Evolutionary conservation across 306 rosid species (phyloP), one percentile per base, ranked within the genome.

Genomic region (Castanopsis chinensis): DNA sequence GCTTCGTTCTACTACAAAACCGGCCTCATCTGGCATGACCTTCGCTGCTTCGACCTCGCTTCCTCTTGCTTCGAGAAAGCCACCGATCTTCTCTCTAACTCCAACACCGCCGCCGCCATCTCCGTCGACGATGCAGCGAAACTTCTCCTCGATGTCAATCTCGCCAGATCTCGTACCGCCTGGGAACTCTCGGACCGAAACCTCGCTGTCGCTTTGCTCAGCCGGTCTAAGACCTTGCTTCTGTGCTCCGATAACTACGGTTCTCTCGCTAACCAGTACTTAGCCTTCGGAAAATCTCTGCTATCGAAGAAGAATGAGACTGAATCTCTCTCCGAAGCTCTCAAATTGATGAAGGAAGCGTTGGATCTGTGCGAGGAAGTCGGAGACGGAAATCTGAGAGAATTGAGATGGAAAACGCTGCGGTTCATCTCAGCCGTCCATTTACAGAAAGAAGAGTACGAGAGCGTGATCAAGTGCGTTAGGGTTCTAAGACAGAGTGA

Each of bases 281-380:
- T 89, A 82, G 64, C 56, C 71, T 89, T 92, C 21, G 98, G 99
- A 3, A 92, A 90, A 79, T 57, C 83, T 37, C 69, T 85, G 30
- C 56, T 95, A 35, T 83, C 94, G 56, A 89, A 65, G 75, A 77
- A 82, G 75, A 77, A 82, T 33, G 91, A 87, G 78, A 79, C 63
- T 2, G 27, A 41, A 41, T 41, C 45, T 8, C 45, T 41, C 45
- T 41, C 27, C 8, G 97, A 92, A 63, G 92, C 96, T 71, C 77
- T 95, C 73, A 95, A 86, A 85, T 87, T 95, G 69, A 84, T 95
- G 97, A 91, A 89, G 82, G 98, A 95, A 81, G 96, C 97, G 53
- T 71, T 95, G 85, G 98, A 95, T 61, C 79, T 77, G 12, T 93
- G 87, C 35, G 99, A 95, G 84, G 89, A 83, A 74, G 98, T 69